A percentile compares a stretch with the other conserved stretches of the same genome.
Conservation (phyloP, 1,284 basidiomycete genomes). For the Jaminaea rosea region DNA sequence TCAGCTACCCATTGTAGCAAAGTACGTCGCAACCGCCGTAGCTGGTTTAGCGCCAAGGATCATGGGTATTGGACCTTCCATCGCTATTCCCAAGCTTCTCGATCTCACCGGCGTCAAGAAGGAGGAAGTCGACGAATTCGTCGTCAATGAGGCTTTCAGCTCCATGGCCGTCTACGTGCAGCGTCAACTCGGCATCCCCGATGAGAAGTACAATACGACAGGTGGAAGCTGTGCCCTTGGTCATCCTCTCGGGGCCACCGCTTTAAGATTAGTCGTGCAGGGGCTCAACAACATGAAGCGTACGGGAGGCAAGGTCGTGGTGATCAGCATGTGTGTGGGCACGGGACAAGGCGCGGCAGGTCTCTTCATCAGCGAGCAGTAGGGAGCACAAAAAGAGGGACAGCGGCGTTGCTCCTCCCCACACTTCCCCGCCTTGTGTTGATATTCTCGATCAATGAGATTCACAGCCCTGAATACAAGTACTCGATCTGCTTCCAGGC, state of each 20-base stretch:
- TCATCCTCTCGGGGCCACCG: constrained; percentile 80
- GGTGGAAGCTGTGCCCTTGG: constrained; percentile 83
- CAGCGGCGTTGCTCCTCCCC: too few species aligned
- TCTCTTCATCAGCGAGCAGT: constrained; percentile 58
- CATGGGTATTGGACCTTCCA: constrained; percentile 60
- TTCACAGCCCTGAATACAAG: too few species aligned
- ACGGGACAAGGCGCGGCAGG: constrained; percentile 74
- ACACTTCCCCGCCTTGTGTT: too few species aligned
- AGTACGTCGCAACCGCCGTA: constrained; percentile 66
- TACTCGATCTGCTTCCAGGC: too few species aligned
- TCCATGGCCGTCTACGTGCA: constrained; percentile 57
- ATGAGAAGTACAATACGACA: constrained; percentile 60
- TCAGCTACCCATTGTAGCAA: constrained; percentile 57
- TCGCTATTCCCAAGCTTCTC: constrained; percentile 49
- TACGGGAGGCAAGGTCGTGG: constrained; percentile 61
- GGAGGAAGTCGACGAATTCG: constrained; percentile 69
- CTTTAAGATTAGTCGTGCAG: constrained; percentile 76
- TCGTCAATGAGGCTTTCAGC: constrained; percentile 65
- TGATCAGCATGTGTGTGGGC: constrained; percentile 73
- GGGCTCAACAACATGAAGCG: constrained; percentile 72
- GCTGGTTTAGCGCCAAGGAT: constrained; percentile 66
- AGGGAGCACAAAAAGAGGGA: too few species aligned
- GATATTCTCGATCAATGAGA: too few species aligned
- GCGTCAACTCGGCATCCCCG: constrained; percentile 62
- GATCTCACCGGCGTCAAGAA: constrained; percentile 59